phyloP scores from a whole-genome alignment of 1,139 yeast genomes.

The Suhomyces bribrorum region DNA sequence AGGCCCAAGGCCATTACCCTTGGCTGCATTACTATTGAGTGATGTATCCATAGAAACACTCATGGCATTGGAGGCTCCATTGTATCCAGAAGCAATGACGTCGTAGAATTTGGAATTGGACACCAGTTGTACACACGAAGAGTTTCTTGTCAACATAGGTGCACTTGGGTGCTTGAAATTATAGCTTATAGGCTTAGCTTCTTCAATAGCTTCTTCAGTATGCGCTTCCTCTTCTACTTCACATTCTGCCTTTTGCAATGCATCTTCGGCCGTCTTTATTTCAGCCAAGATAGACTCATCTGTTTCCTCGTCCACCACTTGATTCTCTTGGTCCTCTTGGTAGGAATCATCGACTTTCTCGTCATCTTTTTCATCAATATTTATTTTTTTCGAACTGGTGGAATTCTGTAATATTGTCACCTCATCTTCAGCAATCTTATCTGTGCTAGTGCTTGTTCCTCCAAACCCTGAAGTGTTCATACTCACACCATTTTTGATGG shows the following conservation, averaged over 20 bases:
- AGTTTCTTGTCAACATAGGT: conserved; percentile 25
- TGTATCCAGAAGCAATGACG: conserved; percentile 79
- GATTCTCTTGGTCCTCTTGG: conserved; percentile 15
- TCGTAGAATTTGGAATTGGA: conserved; percentile 54
- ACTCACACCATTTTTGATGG: conserved; percentile 26
- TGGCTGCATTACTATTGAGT: conserved; percentile 35
- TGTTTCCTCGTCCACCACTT: conserved; percentile 13
- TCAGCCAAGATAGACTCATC: conserved; percentile 6
- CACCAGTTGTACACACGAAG: conserved; percentile 26
- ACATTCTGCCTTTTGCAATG: background rate
- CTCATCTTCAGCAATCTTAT: conserved; percentile 23
- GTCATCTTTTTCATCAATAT: conserved; percentile 5
- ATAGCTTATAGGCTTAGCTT: conserved; percentile 10
- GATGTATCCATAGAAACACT: conserved; percentile 47
- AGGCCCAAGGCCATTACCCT: conserved; percentile 75
- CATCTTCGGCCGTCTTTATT: background rate
- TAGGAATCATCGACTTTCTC: conserved; percentile 11
- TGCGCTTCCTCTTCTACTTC: conserved; percentile 1
- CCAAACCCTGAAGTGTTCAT: conserved; percentile 21
- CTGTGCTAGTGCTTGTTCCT: conserved; percentile 37
- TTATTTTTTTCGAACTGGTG: conserved; percentile 15
- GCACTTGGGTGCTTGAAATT: conserved; percentile 15
- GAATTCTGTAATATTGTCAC: conserved; percentile 21
- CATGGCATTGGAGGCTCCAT: conserved; percentile 56
- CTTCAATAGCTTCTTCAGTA: conserved; percentile 5